phyloP scores from a whole-genome alignment of 352 stramenopile species.

The Peronosclerospora sorghi region DNA sequence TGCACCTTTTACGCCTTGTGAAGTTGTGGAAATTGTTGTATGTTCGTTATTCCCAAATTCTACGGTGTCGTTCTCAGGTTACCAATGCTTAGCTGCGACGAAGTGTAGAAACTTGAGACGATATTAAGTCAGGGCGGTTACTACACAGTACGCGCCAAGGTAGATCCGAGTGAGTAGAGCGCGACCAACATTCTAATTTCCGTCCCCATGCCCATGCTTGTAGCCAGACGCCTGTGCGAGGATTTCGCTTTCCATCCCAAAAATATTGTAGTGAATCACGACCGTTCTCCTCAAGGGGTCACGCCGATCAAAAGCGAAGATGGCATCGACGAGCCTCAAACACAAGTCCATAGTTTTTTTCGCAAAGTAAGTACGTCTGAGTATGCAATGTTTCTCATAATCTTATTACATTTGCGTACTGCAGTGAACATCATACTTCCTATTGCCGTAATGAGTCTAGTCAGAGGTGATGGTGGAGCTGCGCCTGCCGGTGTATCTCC shows the following conservation, averaged over 20 bases:
- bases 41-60: constrained; percentile 38
- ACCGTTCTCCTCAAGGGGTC: constrained; percentile 55
- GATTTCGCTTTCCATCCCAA: constrained; percentile 78
- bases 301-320: constrained; percentile 61
- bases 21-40: constrained; percentile 49
- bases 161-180: constrained; percentile 36
- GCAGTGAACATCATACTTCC: constrained; percentile 79
- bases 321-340: constrained; percentile 33
- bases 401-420: constrained; percentile 4
- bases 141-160: constrained; percentile 63
- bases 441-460: constrained; percentile 64
- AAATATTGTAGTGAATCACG: constrained; percentile 45
- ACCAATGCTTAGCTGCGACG: constrained; percentile 28
- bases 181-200: constrained; percentile 65
- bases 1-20: constrained; percentile 31
- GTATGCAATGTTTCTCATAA: background rate
- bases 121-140: constrained; percentile 37
- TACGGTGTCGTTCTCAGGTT: constrained; percentile 46
- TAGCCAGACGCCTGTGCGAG: constrained; percentile 58
- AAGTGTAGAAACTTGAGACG: constrained; percentile 39
- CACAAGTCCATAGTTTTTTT: constrained; percentile 72
- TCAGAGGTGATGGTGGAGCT: constrained; percentile 38
- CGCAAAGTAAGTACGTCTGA: constrained; percentile 48
- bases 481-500: constrained; percentile 22
- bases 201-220: constrained; percentile 72